Conservation (phyloP, 148 eudicot genomes). For the Arbutus unedo region DNA sequence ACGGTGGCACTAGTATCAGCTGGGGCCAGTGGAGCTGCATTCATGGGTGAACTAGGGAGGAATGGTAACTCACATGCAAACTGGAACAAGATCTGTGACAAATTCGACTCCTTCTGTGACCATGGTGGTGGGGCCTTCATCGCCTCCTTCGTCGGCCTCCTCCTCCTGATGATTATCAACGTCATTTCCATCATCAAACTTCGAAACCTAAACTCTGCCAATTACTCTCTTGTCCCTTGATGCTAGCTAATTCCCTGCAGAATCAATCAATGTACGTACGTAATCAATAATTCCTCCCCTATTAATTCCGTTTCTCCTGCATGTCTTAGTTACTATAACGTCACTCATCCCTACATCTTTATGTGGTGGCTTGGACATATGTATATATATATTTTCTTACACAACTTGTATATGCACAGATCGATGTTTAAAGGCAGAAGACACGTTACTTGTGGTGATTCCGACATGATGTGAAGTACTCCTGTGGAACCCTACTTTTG, state of each 20-base stretch:
- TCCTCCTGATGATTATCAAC: slow-evolving; percentile 28
- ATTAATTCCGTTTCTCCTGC: no score
- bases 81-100: slow-evolving; percentile 82
- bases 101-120: slow-evolving; percentile 50
- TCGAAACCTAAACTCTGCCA: slow-evolving; percentile 16
- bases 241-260: neutral
- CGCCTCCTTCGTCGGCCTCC: slow-evolving; percentile 50
- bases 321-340: no score
- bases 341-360: no score
- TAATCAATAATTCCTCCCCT: no score
- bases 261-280: no score
- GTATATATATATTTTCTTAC: no score
- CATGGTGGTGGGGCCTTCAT: slow-evolving; percentile 57
- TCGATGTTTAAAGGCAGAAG: neutral
- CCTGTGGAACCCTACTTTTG: neutral
- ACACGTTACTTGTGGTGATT: neutral
- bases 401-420: neutral
- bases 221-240: slow-evolving; percentile 22
- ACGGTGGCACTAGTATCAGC: slow-evolving; percentile 47
- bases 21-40: slow-evolving; percentile 52
- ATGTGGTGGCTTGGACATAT: no score
- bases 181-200: slow-evolving; percentile 29
- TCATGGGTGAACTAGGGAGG: slow-evolving; percentile 74
- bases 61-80: slow-evolving; percentile 66
- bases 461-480: neutral